Evolutionary conservation across 169 alveolate species (phyloP).

Genomic region (Plasmodium relictum): DNA sequence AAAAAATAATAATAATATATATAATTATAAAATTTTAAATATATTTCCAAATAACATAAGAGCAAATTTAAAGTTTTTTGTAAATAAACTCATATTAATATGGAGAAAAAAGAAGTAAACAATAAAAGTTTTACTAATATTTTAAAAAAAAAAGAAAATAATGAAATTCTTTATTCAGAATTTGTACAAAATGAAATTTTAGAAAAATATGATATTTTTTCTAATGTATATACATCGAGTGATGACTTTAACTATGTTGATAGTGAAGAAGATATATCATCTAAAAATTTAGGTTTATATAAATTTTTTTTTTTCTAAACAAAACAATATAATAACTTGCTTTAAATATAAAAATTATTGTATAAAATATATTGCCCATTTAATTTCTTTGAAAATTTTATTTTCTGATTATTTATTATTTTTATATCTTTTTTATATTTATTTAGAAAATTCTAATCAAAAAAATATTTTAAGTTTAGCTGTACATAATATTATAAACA

Average conservation of each 20-base stretch:
- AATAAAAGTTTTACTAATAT: slow-evolving; percentile 14
- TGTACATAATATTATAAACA: slow-evolving; percentile 71
- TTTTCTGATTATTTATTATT: background rate
- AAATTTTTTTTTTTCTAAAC: background rate
- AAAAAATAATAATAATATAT: background rate
- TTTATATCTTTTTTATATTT: background rate
- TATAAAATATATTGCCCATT: too few species aligned
- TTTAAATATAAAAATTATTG: too few species aligned
- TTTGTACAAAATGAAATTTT: slow-evolving; percentile 56
- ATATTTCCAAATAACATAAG: too few species aligned
- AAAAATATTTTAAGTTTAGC: slow-evolving; percentile 63
- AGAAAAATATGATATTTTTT: slow-evolving; percentile 72
- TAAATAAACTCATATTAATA: too few species aligned
- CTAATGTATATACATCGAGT: slow-evolving; percentile 58
- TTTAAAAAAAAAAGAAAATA: slow-evolving; percentile 30
- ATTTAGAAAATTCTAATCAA: slow-evolving; percentile 36
- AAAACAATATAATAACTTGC: slow-evolving; percentile 1
- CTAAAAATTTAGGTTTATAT: slow-evolving; percentile 70
- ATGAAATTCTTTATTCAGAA: slow-evolving; percentile 26
- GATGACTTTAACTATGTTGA: slow-evolving; percentile 71
- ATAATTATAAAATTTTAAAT: too few species aligned
- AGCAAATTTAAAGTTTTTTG: too few species aligned
- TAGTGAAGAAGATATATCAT: slow-evolving; percentile 72
- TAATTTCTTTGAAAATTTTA: background rate
- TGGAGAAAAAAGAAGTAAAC: slow-evolving; percentile 18